Percentiles rank a stretch among this genome's conserved stretches.
phyloP scores from a whole-genome alignment of 2,329 filamentous ascomycete genomes.

The Ophiostoma sp. region DNA sequence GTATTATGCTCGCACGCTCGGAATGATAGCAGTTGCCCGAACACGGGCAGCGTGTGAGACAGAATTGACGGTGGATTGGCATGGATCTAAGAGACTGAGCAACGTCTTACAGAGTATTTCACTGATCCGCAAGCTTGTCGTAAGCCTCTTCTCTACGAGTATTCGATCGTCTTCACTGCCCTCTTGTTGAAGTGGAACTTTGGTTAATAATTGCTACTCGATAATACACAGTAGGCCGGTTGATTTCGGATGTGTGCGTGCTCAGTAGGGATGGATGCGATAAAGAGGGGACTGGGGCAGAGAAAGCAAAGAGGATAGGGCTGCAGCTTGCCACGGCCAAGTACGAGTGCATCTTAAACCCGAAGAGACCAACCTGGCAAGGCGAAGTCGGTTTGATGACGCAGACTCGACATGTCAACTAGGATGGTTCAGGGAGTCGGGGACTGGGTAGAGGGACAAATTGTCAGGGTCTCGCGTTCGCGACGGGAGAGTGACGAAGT shows the following conservation, averaged over 20 bases:
- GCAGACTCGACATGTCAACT: conserved; percentile 1
- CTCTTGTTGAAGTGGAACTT: background rate
- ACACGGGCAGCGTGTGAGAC: background rate
- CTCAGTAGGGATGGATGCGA: too few species aligned
- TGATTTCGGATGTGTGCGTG: background rate
- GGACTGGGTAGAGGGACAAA: background rate
- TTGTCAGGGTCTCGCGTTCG: background rate
- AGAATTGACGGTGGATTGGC: background rate
- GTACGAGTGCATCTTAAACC: background rate
- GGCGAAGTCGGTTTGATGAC: background rate
- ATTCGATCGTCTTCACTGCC: background rate
- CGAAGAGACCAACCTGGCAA: background rate
- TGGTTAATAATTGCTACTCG: background rate
- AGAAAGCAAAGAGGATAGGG: background rate
- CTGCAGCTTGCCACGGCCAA: background rate
- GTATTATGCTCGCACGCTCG: background rate
- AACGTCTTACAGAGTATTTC: background rate
- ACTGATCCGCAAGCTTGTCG: background rate
- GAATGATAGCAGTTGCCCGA: conserved; percentile 4
- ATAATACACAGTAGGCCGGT: too few species aligned
- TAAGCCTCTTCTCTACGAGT: conserved; percentile 8
- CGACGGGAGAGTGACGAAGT: conserved; percentile 1
- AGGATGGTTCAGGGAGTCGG: background rate
- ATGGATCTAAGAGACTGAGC: background rate
- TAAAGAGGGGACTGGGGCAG: too few species aligned